Evolutionary conservation across 1,139 yeast species (phyloP).

Genomic region (Taphrina communis): DNA sequence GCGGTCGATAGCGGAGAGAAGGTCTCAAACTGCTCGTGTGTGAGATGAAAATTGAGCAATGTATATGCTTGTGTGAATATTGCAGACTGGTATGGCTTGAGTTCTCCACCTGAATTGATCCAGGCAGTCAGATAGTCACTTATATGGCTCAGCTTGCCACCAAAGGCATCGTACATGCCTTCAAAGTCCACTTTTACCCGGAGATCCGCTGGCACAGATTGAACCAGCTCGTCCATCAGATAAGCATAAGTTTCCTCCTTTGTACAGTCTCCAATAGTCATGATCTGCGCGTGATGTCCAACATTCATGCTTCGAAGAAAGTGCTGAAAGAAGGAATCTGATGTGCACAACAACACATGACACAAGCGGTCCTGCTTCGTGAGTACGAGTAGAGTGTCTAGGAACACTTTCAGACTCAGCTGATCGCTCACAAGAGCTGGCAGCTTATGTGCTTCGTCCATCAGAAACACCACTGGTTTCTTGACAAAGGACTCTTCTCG

Average conservation of each 20-base stretch:
- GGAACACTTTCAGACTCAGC: slow-evolving; percentile 34
- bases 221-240: slow-evolving; percentile 32
- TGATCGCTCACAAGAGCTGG: slow-evolving; percentile 34
- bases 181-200: slow-evolving; percentile 32
- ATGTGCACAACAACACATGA: slow-evolving; percentile 27
- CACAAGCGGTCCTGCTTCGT: slow-evolving; percentile 39
- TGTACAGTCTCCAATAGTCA: slow-evolving; percentile 33
- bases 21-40: slow-evolving; percentile 32
- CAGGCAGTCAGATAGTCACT: slow-evolving; percentile 25
- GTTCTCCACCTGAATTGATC: slow-evolving; percentile 26
- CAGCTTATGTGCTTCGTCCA: slow-evolving; percentile 38
- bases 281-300: slow-evolving; percentile 34
- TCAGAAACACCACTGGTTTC: slow-evolving; percentile 31
- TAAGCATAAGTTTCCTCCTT: slow-evolving; percentile 25
- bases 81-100: slow-evolving; percentile 29
- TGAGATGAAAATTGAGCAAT: slow-evolving; percentile 29
- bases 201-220: slow-evolving; percentile 27
- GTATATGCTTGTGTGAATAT: slow-evolving; percentile 39
- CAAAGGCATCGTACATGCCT: slow-evolving; percentile 25
- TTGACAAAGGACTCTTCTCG: slow-evolving; percentile 17
- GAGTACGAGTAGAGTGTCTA: slow-evolving; percentile 36
- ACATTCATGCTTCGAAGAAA: slow-evolving; percentile 31
- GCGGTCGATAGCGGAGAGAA: slow-evolving; percentile 32
- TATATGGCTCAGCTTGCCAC: slow-evolving; percentile 35
- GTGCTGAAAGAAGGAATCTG: slow-evolving; percentile 40